Conservation (phyloP, 768 basidiomycete genomes). For the Lenzites betulinus region DNA sequence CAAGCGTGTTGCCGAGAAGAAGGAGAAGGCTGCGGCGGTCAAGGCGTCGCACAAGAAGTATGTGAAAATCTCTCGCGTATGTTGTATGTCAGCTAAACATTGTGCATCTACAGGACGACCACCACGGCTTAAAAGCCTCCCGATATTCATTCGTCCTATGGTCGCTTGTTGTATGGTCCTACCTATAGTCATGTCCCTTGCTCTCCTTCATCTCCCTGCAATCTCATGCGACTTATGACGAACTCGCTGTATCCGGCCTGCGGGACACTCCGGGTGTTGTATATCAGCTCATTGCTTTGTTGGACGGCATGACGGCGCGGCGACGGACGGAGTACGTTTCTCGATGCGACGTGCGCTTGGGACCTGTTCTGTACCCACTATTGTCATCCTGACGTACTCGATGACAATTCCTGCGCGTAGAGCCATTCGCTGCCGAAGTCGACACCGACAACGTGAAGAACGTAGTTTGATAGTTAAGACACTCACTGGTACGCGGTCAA, state of each 20-base stretch:
- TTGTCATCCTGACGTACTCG: no score
- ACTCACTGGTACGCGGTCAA: no score
- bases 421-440: no score
- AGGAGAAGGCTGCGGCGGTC: slow-evolving; percentile 85
- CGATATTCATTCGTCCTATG: slow-evolving; percentile 22
- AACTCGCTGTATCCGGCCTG: slow-evolving; percentile 8
- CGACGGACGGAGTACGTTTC: background rate
- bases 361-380: background rate
- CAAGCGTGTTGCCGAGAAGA: slow-evolving; percentile 93
- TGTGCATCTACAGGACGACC: slow-evolving; percentile 18
- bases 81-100: background rate
- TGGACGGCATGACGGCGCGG: background rate
- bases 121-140: slow-evolving; percentile 28
- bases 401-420: no score
- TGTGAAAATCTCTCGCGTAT: slow-evolving; percentile 21
- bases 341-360: background rate
- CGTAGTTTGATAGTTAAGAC: no score
- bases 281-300: slow-evolving; percentile 13
- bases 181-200: slow-evolving; percentile 33
- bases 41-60: slow-evolving; percentile 82
- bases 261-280: slow-evolving; percentile 11
- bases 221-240: slow-evolving; percentile 30
- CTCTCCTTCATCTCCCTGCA: slow-evolving; percentile 28
- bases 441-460: no score
- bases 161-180: slow-evolving; percentile 32